Evolutionary conservation across 2,329 filamentous ascomycete genomes (phyloP), one percentile per base, ranked within the genome.

Genomic region (Apiospora malaysiana): DNA sequence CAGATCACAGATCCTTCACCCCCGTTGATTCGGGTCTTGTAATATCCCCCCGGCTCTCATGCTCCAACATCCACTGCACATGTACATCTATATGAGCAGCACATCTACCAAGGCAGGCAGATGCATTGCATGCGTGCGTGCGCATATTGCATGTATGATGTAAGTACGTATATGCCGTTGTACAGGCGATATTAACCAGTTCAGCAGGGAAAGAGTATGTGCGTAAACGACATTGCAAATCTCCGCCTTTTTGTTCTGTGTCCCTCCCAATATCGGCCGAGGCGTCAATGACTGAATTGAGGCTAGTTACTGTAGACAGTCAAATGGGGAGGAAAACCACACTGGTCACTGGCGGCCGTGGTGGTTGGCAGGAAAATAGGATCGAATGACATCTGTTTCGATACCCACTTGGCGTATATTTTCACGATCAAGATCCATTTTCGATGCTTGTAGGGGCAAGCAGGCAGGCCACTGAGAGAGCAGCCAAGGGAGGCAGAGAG

Each of bases 21-120:
- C 66, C 42, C 66, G 66, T 47, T 43, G 43, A 43, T 37, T 47
- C 43, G 66, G 46, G 66, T 37, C 43, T 45, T 47, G 37, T 16
- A 47, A 32, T 32, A 68, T 46, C 66, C 66, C 43, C 66, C 66
- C 43, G 66, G 66, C 66, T 68, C 66, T 47, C 66, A 43, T 68
- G 43, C 66, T 27, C 66, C 66, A 59, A 37, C 27, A 40, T 40
- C 18, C 32, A 63, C 56, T 40, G 56, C 40, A n/a, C 56, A 37
- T n/a, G 27, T 16, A n/a, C 45, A 47, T n/a, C 6, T 18, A 47
- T n/a, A 45, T 45, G 12, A 14, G 42, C 42, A 32, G 32, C 32
- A 32, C 32, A 3, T 32, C 32, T 49, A 49, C n/a, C 47, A 23
- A 49, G 47, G n/a, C n/a, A 49, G 47, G n/a, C 32, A 6, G 32